phyloP scores from a whole-genome alignment of 169 alveolate species.

The Cryptosporidium ubiquitum region DNA sequence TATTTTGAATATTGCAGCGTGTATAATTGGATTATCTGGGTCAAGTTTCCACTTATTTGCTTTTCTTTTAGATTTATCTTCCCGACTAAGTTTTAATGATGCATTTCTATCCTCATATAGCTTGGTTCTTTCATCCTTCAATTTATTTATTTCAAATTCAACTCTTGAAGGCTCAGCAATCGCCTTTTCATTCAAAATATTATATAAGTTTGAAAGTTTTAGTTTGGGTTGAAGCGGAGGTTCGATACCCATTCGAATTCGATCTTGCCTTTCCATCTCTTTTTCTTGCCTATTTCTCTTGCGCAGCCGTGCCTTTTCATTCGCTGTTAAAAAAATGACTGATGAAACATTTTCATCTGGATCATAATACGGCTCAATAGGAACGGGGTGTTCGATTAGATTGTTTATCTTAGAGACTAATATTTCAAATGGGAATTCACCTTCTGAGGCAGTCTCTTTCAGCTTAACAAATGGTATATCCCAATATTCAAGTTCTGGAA shows the following conservation, averaged over 20 bases:
- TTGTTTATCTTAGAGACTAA: slow-evolving; percentile 78
- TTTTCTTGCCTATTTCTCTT: slow-evolving; percentile 87
- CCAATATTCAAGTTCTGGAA: slow-evolving; percentile 66
- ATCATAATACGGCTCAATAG: slow-evolving; percentile 82
- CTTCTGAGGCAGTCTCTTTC: slow-evolving; percentile 46
- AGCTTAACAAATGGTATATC: slow-evolving; percentile 67
- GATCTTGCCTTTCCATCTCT: slow-evolving; percentile 87
- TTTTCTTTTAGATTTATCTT: slow-evolving; percentile 83
- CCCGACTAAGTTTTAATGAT: slow-evolving; percentile 84
- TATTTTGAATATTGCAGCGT: slow-evolving; percentile 68
- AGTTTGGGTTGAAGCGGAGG: slow-evolving; percentile 92
- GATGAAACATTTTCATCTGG: slow-evolving; percentile 74
- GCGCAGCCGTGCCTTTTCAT: slow-evolving; percentile 84
- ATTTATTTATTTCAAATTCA: slow-evolving; percentile 86
- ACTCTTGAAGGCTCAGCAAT: slow-evolving; percentile 89
- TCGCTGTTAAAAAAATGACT: slow-evolving; percentile 82
- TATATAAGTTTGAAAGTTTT: slow-evolving; percentile 87
- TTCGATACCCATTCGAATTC: slow-evolving; percentile 87
- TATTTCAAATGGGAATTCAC: slow-evolving; percentile 75
- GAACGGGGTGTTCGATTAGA: slow-evolving; percentile 88
- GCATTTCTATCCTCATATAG: slow-evolving; percentile 85
- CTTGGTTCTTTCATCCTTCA: slow-evolving; percentile 87
- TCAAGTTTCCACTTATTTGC: slow-evolving; percentile 88
- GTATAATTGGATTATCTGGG: slow-evolving; percentile 4
- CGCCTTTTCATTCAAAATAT: slow-evolving; percentile 84